Evolutionary conservation across 2,329 filamentous ascomycete species (phyloP).

Genomic region (Clonostachys rosea): DNA sequence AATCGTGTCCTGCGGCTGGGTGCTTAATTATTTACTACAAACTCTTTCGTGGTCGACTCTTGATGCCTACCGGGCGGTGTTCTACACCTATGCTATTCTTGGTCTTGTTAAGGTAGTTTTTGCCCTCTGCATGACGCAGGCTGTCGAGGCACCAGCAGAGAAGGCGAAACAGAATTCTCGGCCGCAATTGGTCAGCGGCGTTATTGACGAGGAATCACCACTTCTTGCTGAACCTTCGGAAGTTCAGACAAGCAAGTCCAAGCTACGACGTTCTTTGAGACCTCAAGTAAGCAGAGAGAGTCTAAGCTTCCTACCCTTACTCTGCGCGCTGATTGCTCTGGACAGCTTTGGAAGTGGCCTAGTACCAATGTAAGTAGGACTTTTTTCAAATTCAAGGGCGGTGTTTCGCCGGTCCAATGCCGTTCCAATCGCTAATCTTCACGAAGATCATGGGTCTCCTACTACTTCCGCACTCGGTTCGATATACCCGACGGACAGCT

Average conservation of each 20-base stretch:
- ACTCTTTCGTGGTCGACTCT: slow-evolving; percentile 34
- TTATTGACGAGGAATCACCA: no score
- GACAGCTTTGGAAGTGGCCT: slow-evolving; percentile 70
- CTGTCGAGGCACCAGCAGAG: slow-evolving; percentile 27
- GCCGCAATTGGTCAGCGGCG: no score
- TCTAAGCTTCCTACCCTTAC: slow-evolving; percentile 46
- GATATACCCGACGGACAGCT: slow-evolving; percentile 41
- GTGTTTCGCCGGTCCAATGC: neutral
- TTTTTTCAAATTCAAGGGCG: neutral
- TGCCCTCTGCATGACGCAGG: slow-evolving; percentile 39
- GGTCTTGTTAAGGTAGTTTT: slow-evolving; percentile 53
- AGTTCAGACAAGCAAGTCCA: no score
- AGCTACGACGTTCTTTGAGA: slow-evolving; percentile 17
- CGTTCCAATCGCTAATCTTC: slow-evolving; percentile 19
- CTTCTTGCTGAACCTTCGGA: no score
- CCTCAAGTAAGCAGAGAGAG: slow-evolving; percentile 54
- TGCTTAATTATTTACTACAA: slow-evolving; percentile 42
- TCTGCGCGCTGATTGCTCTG: slow-evolving; percentile 63
- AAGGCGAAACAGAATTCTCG: no score
- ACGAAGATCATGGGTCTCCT: slow-evolving; percentile 53
- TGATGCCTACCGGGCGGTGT: slow-evolving; percentile 49
- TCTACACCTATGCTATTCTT: slow-evolving; percentile 50
- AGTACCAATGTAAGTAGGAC: slow-evolving; percentile 49
- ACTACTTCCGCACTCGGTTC: slow-evolving; percentile 47
- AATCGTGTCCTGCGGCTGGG: slow-evolving; percentile 54